A percentile compares a stretch with the other conserved stretches of the same genome.
phyloP scores from a whole-genome alignment of 495 filamentous ascomycete genomes.

The Pseudotulostoma volvatum region DNA sequence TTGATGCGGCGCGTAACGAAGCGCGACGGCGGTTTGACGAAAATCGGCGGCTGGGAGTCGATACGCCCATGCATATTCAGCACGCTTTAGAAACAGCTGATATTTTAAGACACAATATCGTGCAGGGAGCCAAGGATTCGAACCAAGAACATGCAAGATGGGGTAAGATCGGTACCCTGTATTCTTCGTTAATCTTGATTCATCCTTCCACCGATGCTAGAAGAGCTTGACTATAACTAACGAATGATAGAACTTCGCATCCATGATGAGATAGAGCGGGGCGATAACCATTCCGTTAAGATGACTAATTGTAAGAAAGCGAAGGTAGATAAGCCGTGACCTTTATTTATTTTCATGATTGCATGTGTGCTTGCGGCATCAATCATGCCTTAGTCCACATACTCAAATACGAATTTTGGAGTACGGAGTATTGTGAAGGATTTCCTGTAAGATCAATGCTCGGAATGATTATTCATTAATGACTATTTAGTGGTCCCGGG shows the following conservation, averaged over 20 bases:
- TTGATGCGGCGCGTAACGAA: constrained; percentile 50
- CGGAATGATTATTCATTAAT: too few species aligned
- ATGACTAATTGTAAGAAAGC: constrained; percentile 24
- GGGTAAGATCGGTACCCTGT: constrained; percentile 32
- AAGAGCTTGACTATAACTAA: too few species aligned
- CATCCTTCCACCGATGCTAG: too few species aligned
- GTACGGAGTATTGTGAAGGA: too few species aligned
- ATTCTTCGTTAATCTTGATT: not conserved
- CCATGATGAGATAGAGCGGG: constrained; percentile 77
- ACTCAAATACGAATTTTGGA: too few species aligned
- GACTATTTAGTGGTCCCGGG: too few species aligned
- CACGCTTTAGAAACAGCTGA: constrained; percentile 72
- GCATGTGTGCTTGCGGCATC: too few species aligned
- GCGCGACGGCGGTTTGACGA: constrained; percentile 56
- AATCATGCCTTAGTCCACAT: too few species aligned
- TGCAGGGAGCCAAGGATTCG: constrained; percentile 53
- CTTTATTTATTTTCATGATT: not conserved
- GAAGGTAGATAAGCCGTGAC: constrained; percentile 30
- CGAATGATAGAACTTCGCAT: constrained; percentile 78
- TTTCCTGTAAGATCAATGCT: too few species aligned
- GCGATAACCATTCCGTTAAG: constrained; percentile 81
- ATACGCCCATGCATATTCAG: constrained; percentile 39
- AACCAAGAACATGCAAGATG: constrained; percentile 41
- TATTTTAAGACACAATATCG: constrained; percentile 68
- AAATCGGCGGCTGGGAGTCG: constrained; percentile 39